Evolutionary conservation across 345 rosid genomes (phyloP), one percentile per base, ranked within the genome.

Genomic region (Pistacia atlantica): DNA sequence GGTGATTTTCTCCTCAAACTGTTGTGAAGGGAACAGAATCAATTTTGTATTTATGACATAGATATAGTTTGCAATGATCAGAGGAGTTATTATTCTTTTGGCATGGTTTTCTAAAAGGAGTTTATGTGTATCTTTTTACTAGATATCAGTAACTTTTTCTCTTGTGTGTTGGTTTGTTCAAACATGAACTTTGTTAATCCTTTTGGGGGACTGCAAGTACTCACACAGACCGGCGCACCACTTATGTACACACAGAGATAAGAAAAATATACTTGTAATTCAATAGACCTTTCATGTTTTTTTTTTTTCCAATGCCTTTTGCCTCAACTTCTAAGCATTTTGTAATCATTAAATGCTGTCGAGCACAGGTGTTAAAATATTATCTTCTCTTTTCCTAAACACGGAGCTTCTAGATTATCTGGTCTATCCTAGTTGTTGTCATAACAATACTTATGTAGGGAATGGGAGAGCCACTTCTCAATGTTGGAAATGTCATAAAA

Each of bases 391-490:
- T 2, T 37, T 13, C 45, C 67, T 62, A 16, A 54, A 5, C 17
- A n/a, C 37, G 51, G n/a, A 74, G 48, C 77, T 63, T 52, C 59
- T 74, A n/a, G 45, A 48, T 35, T 75, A 51, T 28, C 17, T 1
- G n/a, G 11, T 68, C 8, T 48, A 52, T 67, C 2, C 45, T 38
- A 72, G 61, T 73, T 57, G 48, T 22, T 71, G 46, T 2, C 22
- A n/a, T 70, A 42, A 58, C 38, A 60, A 79, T 73, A 67, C 72
- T 13, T 74, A 66, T 79, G 64, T 85, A 95, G 98, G 99, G 99
- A 77, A 95, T 93, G 99, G 98, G 99, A 73, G 98, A 95, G 81
- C 99, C 98, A 8, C 88, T 95, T 75, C 98, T 93, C 76, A 95
- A 93, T 62, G 78, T 22, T 92, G 93, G 90, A 16, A 92, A 87